Conservation (phyloP, 371 early-diverging fungal genomes). For the Apophysomyces sp. region DNA sequence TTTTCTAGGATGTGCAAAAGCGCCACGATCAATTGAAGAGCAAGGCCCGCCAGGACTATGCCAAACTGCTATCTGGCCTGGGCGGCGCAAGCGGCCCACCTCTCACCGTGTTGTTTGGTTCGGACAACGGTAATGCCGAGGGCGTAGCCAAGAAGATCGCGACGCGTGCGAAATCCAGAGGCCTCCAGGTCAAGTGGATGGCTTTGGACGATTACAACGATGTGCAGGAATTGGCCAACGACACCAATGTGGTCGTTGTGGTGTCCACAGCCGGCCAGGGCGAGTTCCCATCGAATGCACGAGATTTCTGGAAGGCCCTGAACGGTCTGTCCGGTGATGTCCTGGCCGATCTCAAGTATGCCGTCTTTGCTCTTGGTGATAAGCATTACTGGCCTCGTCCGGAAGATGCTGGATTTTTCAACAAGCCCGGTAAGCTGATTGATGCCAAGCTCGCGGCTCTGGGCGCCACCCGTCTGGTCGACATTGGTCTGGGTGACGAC, state of each 20-base stretch:
- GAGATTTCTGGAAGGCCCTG: slow-evolving; percentile 86
- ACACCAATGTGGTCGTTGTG: slow-evolving; percentile 75
- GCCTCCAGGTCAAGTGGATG: slow-evolving; percentile 70
- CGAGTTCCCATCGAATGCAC: slow-evolving; percentile 89
- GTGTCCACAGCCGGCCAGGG: slow-evolving; percentile 94
- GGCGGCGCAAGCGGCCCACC: slow-evolving; percentile 75
- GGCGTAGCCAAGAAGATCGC: slow-evolving; percentile 80
- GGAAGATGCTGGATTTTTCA: slow-evolving; percentile 87
- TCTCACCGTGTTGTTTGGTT: slow-evolving; percentile 82
- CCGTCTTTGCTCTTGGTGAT: slow-evolving; percentile 92
- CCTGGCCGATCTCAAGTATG: slow-evolving; percentile 67
- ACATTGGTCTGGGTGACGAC: slow-evolving; percentile 85
- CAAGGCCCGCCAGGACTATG: slow-evolving; percentile 66
- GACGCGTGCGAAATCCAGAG: slow-evolving; percentile 76
- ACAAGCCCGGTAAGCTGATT: slow-evolving; percentile 86
- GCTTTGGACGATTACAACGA: slow-evolving; percentile 79
- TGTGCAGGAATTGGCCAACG: slow-evolving; percentile 74
- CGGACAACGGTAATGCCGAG: slow-evolving; percentile 92
- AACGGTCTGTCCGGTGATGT: slow-evolving; percentile 55
- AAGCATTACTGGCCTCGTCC: slow-evolving; percentile 94
- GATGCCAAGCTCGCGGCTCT: slow-evolving; percentile 76
- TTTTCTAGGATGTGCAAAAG: slow-evolving; percentile 44
- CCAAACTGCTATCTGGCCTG: slow-evolving; percentile 64
- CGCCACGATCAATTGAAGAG: slow-evolving; percentile 51
- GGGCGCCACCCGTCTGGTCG: slow-evolving; percentile 66